Evolutionary conservation across 306 rosid species (phyloP).

Genomic region (Prinsepia uniflora): DNA sequence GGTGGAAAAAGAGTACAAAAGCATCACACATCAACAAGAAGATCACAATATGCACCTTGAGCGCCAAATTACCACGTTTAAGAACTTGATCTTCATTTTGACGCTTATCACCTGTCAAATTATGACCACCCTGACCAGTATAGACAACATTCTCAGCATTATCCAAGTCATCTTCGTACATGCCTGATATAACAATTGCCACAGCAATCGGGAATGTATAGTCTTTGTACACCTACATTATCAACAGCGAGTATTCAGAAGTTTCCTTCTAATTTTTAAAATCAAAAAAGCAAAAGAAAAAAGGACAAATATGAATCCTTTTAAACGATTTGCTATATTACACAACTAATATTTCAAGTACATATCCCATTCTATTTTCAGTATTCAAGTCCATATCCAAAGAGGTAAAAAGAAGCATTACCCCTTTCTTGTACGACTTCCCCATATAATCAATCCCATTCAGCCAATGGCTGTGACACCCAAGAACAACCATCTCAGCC

Average conservation of each 20-base stretch:
- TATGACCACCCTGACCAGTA: constrained; percentile 98
- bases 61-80: constrained; percentile 88
- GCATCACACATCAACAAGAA: background rate
- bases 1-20: background rate
- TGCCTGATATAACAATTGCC: constrained; percentile 87
- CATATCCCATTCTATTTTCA: background rate
- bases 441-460: constrained; percentile 94
- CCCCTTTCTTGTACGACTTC: constrained; percentile 52
- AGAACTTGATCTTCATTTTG: constrained; percentile 68
- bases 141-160: constrained; percentile 89
- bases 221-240: constrained; percentile 40
- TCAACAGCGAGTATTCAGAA: constrained; percentile 10
- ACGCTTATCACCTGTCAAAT: constrained; percentile 78
- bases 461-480: constrained; percentile 95
- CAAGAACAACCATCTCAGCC: constrained; percentile 94
- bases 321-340: background rate
- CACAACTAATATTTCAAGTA: background rate
- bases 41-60: constrained; percentile 57
- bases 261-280: background rate
- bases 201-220: constrained; percentile 72
- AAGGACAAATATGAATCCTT: background rate
- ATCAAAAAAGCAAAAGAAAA: background rate
- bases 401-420: constrained; percentile 30
- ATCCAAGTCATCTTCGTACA: constrained; percentile 94
- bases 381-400: constrained; percentile 1